Percentiles rank a stretch among this genome's conserved stretches.
These are phyloP conservation scores for Lyophyllum semitale DNA, from an alignment of 768 basidiomycete species.

Conservation along the genomic window DNA sequence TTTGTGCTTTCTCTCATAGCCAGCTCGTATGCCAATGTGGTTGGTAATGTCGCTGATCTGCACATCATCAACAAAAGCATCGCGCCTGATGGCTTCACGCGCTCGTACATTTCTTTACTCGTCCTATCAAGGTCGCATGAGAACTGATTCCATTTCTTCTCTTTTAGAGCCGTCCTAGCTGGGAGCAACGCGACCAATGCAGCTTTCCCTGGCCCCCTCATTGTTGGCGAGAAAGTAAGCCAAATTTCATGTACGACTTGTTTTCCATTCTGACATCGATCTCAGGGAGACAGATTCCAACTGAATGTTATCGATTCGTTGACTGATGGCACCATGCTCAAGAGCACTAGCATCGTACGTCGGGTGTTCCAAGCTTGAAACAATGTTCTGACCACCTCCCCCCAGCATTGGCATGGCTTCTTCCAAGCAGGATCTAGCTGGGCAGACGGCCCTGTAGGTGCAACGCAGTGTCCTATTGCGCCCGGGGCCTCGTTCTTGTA, in stretches of 20 bases:
- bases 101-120: constrained; percentile 7
- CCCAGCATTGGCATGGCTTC: background rate
- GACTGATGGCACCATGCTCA: constrained; percentile 24
- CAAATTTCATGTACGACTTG: background rate
- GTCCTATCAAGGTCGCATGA: background rate
- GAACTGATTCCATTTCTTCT: background rate
- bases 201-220: constrained; percentile 21
- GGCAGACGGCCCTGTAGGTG: constrained; percentile 43
- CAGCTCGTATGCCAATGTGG: constrained; percentile 10
- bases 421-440: constrained; percentile 23
- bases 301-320: constrained; percentile 48
- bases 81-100: constrained; percentile 48
- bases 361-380: background rate
- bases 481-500: constrained; percentile 36
- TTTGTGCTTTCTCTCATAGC: background rate
- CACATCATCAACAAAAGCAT: constrained; percentile 43
- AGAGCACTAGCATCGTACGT: constrained; percentile 51
- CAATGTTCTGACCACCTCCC: background rate
- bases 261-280: background rate
- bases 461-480: constrained; percentile 38
- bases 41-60: constrained; percentile 33
- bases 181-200: constrained; percentile 9
- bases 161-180: constrained; percentile 24
- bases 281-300: constrained; percentile 41
- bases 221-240: constrained; percentile 32